Percentiles rank a stretch among this genome's conserved stretches.
Evolutionary conservation across 306 rosid species (phyloP).

Genomic region (Medicago lupulina): DNA sequence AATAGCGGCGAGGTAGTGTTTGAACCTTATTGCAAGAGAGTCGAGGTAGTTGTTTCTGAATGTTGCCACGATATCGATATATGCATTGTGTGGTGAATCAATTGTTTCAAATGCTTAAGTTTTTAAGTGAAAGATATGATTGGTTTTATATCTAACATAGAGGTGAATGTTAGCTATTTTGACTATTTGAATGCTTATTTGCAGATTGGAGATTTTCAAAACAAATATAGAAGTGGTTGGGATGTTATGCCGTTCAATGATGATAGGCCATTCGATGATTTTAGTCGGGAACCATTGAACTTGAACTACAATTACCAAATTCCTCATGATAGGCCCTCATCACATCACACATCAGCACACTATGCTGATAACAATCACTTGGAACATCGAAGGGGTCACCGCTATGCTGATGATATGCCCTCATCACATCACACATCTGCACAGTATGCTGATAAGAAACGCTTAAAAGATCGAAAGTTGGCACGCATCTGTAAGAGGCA

Average conservation of each 20-base stretch:
- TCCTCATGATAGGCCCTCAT: not conserved
- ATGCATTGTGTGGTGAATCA: too few relatives aligned
- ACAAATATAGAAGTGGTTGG: slow-evolving; percentile 15
- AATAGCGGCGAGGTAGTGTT: too few relatives aligned
- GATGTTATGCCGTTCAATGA: not conserved
- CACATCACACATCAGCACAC: not conserved
- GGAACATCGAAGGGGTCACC: not conserved
- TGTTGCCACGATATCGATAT: too few relatives aligned
- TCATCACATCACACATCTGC: not conserved
- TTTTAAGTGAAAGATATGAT: not conserved
- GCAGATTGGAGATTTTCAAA: slow-evolving; percentile 27
- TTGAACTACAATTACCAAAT: too few relatives aligned
- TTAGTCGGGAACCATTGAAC: too few relatives aligned
- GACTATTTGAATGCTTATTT: slow-evolving; percentile 26
- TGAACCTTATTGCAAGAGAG: slow-evolving; percentile 19
- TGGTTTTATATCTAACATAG: slow-evolving; percentile 8
- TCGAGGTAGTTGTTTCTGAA: too few relatives aligned
- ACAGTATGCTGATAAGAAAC: not conserved
- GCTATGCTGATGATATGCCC: not conserved
- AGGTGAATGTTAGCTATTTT: too few relatives aligned
- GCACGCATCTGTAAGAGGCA: not conserved
- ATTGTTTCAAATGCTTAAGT: not conserved
- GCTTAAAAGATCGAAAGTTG: not conserved
- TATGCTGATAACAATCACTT: not conserved
- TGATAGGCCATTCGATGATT: not conserved